Percentiles rank a stretch among this genome's conserved stretches.
phyloP scores from a whole-genome alignment of 1,284 basidiomycete genomes.

The Ustilago lituana region DNA sequence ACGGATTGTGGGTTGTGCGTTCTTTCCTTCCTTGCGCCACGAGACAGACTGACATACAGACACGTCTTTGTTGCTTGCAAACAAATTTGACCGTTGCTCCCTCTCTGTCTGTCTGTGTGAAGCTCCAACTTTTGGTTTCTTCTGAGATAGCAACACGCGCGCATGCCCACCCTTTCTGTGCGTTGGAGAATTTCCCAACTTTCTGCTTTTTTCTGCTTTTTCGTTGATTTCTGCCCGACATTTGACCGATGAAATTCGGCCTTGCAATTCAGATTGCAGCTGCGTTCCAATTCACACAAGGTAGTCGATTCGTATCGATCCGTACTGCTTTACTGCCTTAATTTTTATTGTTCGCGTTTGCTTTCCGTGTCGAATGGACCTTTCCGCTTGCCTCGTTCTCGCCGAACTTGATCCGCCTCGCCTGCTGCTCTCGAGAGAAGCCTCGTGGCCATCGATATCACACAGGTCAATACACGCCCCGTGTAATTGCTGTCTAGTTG shows the following conservation, averaged over 20 bases:
- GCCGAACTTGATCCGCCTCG: slow-evolving; percentile 24
- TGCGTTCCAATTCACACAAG: not conserved
- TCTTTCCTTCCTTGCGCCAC: no score
- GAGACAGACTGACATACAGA: not conserved
- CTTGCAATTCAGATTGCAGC: no score
- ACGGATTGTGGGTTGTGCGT: no score
- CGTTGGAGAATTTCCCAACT: slow-evolving; percentile 31
- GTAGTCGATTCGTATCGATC: slow-evolving; percentile 34
- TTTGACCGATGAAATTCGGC: slow-evolving; percentile 36
- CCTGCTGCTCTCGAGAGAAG: no score
- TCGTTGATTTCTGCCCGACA: slow-evolving; percentile 15
- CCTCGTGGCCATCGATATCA: slow-evolving; percentile 30
- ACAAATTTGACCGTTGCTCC: slow-evolving; percentile 11
- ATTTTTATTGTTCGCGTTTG: no score
- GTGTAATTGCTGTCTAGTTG: no score
- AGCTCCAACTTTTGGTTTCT: no score
- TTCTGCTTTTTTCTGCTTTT: slow-evolving; percentile 10
- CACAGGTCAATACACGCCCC: no score
- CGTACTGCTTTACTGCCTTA: no score
- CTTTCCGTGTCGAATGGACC: slow-evolving; percentile 9
- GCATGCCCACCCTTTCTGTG: no score
- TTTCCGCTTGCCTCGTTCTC: slow-evolving; percentile 1
- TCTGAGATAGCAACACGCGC: no score
- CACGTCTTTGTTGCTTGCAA: slow-evolving; percentile 1
- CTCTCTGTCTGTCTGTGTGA: no score